These are phyloP conservation scores for Vigna nakashimae DNA, from an alignment of 306 rosid species.

Conservation along the genomic window DNA sequence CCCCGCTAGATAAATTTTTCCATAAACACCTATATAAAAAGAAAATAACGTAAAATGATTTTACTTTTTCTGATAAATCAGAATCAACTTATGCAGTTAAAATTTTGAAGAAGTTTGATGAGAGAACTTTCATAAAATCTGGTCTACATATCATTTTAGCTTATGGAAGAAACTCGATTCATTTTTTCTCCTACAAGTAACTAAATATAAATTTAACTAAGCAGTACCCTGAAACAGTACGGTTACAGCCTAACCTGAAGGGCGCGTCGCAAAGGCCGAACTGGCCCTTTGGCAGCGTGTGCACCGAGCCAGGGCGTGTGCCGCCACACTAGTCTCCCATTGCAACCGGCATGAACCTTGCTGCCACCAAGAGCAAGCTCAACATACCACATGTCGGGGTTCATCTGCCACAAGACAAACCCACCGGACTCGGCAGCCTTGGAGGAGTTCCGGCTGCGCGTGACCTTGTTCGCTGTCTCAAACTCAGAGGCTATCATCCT, in stretches of 20 bases:
- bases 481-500: conserved; percentile 95
- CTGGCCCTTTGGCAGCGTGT: conserved; percentile 98
- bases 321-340: conserved; percentile 95
- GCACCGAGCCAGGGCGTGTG: conserved; percentile 99
- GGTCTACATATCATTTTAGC: not conserved
- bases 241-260: conserved; percentile 67
- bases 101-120: not conserved
- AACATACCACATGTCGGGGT: conserved; percentile 98
- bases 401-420: conserved; percentile 98
- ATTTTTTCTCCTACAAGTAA: not conserved
- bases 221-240: not conserved
- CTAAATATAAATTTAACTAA: not conserved
- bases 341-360: conserved; percentile 99
- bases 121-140: not conserved
- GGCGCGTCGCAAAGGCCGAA: conserved; percentile 93
- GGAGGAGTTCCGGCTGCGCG: conserved; percentile 72
- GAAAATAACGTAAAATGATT: not conserved
- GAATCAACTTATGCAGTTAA: not conserved
- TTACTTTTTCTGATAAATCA: not conserved
- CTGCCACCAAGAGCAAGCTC: conserved; percentile 99
- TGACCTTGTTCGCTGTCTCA: conserved; percentile 88
- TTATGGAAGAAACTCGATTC: not conserved
- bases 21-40: not conserved
- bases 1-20: not conserved
- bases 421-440: conserved; percentile 94